Evolutionary conservation across 495 filamentous ascomycete species (phyloP), one percentile per base, ranked within the genome.

Genomic region (Cenococcum geophilum): DNA sequence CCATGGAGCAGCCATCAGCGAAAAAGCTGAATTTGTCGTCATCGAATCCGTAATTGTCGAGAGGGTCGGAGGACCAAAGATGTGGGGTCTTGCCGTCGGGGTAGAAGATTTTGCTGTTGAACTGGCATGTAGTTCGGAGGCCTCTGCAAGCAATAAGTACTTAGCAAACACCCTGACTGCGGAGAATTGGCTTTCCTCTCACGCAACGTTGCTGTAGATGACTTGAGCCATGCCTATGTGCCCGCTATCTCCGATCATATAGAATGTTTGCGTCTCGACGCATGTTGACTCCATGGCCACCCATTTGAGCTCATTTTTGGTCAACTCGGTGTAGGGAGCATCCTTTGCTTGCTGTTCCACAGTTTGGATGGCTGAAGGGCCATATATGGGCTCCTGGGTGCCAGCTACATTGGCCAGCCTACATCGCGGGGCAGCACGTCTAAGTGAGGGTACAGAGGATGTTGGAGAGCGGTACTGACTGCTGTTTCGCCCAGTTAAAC

Each of bases 191-290:
- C 25, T 12, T 49, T 54, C 35, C 43, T 72, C 91, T 79, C 82
- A 97, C 93, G 82, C 87, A 75, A 98, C 89, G 75, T 96, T 98
- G 76, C 88, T 96, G 82, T 97, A 97, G 72, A 97, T 96, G 73
- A 97, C 80, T 79, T 97, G 95, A 55, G 81, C 83, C 74, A 96
- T 80, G 5, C 80, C 90, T 63, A 92, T 70, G 62, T 84, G 79
- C 18, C 93, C 95, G 59, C 75, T 79, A 60, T 96, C 88, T 50
- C 87, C 77, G 78, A 86, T 86, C 72, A 95, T 74, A 76, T 98
- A 97, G 77, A 97, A 98, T 60, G 82, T 90, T 77, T 97, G 88
- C n/a, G 91, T 97, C 77, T 98, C 93, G 59, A 96, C 93, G 70
- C 82, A 86, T 62, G 93, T 97, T 62, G 85, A 86, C 57, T 90